Percentiles rank a stretch among this genome's conserved stretches.
phyloP scores from a whole-genome alignment of 176 grass and related monocot species.

The Dendrocalamus sinicus region DNA sequence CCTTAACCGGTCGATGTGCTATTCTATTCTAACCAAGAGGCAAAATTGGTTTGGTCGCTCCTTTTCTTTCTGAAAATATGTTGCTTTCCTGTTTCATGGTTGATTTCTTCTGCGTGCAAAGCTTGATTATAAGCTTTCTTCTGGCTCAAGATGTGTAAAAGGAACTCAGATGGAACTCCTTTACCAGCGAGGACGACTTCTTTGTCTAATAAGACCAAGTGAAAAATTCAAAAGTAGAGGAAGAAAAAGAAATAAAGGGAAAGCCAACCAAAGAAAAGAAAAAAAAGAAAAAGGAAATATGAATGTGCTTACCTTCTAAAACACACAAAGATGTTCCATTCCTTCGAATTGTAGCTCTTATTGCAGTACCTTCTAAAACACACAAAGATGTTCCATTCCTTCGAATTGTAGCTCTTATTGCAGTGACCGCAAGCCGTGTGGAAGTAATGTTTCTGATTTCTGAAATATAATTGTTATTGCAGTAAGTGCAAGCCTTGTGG shows the following conservation, averaged over 20 bases:
- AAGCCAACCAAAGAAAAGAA: constrained; percentile 32
- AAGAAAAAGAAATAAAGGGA: constrained; percentile 47
- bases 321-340: constrained; percentile 19
- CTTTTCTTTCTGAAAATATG: constrained; percentile 27
- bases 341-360: constrained; percentile 10
- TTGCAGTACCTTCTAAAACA: constrained; percentile 34
- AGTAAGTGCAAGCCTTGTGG: constrained; percentile 10
- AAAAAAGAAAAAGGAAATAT: neutral
- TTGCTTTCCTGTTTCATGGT: constrained; percentile 31
- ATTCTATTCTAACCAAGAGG: constrained; percentile 18
- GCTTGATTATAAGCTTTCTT: constrained; percentile 55
- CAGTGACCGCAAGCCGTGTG: constrained; percentile 1
- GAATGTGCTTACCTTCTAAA: constrained; percentile 40
- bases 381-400: constrained; percentile 9
- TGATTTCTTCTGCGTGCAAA: constrained; percentile 33
- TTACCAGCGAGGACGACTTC: constrained; percentile 46
- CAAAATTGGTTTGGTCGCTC: neutral
- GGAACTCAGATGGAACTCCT: constrained; percentile 62
- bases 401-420: constrained; percentile 9
- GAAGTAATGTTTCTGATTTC: constrained; percentile 34
- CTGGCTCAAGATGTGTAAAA: constrained; percentile 59
- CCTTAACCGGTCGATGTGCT: neutral
- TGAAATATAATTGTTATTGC: constrained; percentile 18
- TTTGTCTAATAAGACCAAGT: constrained; percentile 46
- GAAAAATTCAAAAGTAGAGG: constrained; percentile 42